Conservation (phyloP, 2,329 filamentous ascomycete genomes). For the Aureobasidium sp. region DNA sequence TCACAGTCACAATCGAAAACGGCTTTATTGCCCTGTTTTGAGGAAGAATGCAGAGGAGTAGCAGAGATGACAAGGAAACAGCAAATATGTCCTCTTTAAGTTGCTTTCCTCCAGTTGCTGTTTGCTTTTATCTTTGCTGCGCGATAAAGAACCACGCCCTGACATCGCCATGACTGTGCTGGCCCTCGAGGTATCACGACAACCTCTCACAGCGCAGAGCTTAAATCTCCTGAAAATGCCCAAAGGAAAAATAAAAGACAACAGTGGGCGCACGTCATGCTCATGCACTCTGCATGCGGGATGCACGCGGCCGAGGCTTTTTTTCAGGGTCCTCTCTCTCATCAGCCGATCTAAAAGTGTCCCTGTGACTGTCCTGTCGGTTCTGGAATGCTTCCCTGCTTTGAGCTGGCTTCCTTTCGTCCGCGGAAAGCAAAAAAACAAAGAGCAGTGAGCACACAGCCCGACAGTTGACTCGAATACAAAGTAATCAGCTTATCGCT, state of each 20-base stretch:
- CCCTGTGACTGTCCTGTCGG: neutral
- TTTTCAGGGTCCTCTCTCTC: neutral
- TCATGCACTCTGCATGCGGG: neutral
- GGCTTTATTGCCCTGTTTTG: neutral
- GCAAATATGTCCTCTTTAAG: neutral
- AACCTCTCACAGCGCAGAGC: neutral
- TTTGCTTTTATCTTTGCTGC: neutral
- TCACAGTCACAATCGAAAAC: neutral
- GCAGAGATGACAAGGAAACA: neutral
- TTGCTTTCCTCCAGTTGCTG: neutral
- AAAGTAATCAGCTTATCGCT: neutral
- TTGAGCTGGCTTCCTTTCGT: neutral
- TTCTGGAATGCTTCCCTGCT: neutral
- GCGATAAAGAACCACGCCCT: neutral
- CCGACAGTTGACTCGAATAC: neutral
- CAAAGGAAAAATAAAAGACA: neutral
- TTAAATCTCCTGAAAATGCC: neutral
- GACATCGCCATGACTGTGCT: neutral
- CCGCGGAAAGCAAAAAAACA: neutral
- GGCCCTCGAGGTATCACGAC: neutral
- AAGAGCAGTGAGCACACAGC: neutral
- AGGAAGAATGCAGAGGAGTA: neutral
- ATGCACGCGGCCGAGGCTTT: neutral
- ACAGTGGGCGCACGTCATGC: neutral
- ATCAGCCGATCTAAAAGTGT: neutral